Base-by-base conservation (phyloP, 1,284 basidiomycete genomes). In the Trichosporon sp. region DNA sequence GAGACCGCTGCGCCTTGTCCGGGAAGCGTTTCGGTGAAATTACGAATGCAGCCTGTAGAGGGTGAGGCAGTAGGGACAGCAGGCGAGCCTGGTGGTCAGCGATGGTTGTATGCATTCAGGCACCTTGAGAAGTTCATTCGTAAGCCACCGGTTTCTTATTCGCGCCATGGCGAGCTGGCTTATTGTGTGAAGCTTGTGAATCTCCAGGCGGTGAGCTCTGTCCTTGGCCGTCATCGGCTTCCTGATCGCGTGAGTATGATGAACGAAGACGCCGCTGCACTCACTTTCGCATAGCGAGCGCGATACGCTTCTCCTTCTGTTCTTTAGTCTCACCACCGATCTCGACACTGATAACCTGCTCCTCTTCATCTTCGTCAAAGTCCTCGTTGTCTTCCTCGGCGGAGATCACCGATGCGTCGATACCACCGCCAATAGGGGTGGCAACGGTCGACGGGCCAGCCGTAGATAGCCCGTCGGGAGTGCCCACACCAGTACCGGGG, bases 181-280 rank as follows among this genome's bases (percentile, higher is more conserved):
- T 4, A 96, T 81, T 2, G 90, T 90, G 73, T 97, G 94, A 13
- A 92, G 82, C 79, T 95, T 94, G 81, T 96, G 93, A 61, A 86
- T 87, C 64, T 89, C 85, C 46, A 94, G 86, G 23, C 92, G 85
- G 11, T 88, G 77, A 21, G 88, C 81, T 11, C 92, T 85, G 73
- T 93, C 89, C 58, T 77, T 76, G 8, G 82, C 75, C 0, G 80
- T 81, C 66, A 80, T 69, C 2, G 78, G 78, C 67, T 78, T 81
- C 54, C 78, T 79, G 59, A 11, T 11, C 21, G 16, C 8, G 57
- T 64, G 56, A 67, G 63, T 44, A 23, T 29, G 13, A 49, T 3
- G 2, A 27, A 13, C 16, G 21, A 3, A 16, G 8, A 16, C 0
- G n/a, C 6, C 10, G 13, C 1, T 3, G 9, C 8, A 64, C 75